Evolutionary conservation across 495 filamentous ascomycete genomes (phyloP).

Genomic region (Podospora pseudopauciseta): DNA sequence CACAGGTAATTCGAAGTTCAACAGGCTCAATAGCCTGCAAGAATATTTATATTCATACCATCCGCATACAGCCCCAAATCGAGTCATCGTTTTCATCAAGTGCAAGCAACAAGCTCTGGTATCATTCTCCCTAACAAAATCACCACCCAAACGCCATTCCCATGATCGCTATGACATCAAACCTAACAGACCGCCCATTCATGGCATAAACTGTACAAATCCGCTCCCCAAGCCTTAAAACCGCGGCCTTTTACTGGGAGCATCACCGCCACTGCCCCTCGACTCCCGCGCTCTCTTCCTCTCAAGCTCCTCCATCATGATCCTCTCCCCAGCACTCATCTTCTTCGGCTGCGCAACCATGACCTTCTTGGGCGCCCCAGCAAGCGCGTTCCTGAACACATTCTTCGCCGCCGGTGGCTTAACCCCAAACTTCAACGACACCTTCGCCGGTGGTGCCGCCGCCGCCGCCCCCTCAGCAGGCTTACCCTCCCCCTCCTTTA

Average conservation of each 20-base stretch:
- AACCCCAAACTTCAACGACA: slow-evolving; percentile 56
- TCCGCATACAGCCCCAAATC: no score
- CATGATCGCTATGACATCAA: background rate
- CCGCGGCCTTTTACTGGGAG: slow-evolving; percentile 40
- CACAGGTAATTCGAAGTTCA: no score
- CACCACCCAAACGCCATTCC: slow-evolving; percentile 10
- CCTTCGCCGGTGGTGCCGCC: slow-evolving; percentile 24
- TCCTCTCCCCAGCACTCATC: slow-evolving; percentile 85
- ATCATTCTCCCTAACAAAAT: slow-evolving; percentile 16
- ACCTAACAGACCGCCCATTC: background rate
- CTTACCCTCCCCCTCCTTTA: slow-evolving; percentile 9
- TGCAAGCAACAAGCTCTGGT: slow-evolving; percentile 13
- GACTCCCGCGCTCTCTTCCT: slow-evolving; percentile 57
- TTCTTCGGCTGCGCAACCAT: slow-evolving; percentile 60
- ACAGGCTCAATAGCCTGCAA: no score
- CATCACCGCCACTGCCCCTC: slow-evolving; percentile 24
- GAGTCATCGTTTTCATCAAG: no score
- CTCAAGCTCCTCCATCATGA: slow-evolving; percentile 84
- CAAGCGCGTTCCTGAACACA: slow-evolving; percentile 72
- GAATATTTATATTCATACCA: no score
- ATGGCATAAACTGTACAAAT: background rate
- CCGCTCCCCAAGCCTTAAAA: slow-evolving; percentile 17
- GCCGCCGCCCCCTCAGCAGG: background rate
- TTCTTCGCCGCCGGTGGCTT: slow-evolving; percentile 68
- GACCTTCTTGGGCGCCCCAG: slow-evolving; percentile 56